Evolutionary conservation across 177 flowering plant species (phyloP).

Genomic region (Telopea speciosissima): DNA sequence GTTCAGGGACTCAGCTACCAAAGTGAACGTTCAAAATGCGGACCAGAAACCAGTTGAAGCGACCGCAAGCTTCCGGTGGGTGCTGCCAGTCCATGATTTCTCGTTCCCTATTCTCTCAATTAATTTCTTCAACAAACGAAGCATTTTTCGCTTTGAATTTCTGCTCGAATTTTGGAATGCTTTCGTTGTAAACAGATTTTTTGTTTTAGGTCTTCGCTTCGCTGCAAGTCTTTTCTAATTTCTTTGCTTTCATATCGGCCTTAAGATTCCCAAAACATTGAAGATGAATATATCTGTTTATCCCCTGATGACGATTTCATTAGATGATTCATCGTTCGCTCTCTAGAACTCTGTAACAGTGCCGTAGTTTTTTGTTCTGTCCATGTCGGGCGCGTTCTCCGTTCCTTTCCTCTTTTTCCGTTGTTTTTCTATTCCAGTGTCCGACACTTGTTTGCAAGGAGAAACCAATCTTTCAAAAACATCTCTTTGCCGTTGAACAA

Average conservation of each 20-base stretch:
- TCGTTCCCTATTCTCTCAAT: neutral
- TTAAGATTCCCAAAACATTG: neutral
- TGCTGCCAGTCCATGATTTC: neutral
- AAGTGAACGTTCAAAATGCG: constrained; percentile 25
- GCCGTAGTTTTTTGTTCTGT: too few species aligned
- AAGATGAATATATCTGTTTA: neutral
- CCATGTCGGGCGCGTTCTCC: too few species aligned
- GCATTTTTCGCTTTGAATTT: neutral
- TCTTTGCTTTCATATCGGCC: neutral
- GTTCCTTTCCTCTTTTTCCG: too few species aligned
- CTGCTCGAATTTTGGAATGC: neutral
- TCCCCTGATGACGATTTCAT: neutral
- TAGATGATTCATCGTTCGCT: neutral
- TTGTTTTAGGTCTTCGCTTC: too few species aligned
- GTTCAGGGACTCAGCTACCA: neutral
- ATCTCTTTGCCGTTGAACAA: too few species aligned
- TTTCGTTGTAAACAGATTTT: neutral
- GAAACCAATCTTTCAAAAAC: too few species aligned
- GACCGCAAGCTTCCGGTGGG: constrained; percentile 19
- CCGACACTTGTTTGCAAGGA: too few species aligned
- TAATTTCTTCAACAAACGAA: neutral
- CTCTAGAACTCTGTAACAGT: too few species aligned
- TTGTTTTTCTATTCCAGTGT: too few species aligned
- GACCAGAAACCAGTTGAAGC: constrained; percentile 28
- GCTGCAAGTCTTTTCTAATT: neutral